Conservation (phyloP, 2,329 filamentous ascomycete species). For the Penicillium sp. region DNA sequence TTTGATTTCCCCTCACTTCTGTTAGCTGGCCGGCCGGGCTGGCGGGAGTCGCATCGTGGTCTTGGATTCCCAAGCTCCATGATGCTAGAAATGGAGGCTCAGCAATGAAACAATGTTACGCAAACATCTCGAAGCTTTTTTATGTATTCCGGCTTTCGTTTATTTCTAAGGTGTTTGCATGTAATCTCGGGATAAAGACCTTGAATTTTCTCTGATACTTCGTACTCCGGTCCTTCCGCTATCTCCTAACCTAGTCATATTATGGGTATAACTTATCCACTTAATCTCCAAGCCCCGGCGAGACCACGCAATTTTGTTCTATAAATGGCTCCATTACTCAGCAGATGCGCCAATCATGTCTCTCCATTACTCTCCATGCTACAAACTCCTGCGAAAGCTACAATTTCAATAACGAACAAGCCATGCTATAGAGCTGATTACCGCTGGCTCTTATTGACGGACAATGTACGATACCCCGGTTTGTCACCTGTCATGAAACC, state of each 20-base stretch:
- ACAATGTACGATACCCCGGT: not conserved
- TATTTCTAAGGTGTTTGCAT: not conserved
- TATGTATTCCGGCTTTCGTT: not conserved
- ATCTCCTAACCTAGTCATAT: not conserved
- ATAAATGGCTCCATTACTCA: conserved; percentile 7
- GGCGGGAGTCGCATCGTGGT: conserved; percentile 11
- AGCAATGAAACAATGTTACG: conserved; percentile 16
- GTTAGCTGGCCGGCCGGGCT: conserved; percentile 7
- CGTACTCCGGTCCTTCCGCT: not conserved
- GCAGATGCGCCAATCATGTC: not conserved
- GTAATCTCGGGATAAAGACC: conserved; percentile 1
- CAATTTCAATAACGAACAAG: not conserved
- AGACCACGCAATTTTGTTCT: not conserved
- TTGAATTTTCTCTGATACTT: not conserved
- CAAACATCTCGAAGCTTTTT: not conserved
- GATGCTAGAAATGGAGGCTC: conserved; percentile 10
- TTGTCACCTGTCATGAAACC: conserved; percentile 7
- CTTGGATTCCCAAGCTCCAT: conserved; percentile 1
- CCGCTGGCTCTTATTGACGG: not conserved
- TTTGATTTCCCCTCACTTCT: conserved; percentile 13
- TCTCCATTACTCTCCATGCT: not conserved
- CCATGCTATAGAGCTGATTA: not conserved
- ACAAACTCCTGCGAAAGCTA: not conserved
- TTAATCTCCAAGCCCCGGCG: not conserved
- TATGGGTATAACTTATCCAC: not conserved